Conservation (phyloP, 208 protist genomes). For the Trypanosoma platydactyli region DNA sequence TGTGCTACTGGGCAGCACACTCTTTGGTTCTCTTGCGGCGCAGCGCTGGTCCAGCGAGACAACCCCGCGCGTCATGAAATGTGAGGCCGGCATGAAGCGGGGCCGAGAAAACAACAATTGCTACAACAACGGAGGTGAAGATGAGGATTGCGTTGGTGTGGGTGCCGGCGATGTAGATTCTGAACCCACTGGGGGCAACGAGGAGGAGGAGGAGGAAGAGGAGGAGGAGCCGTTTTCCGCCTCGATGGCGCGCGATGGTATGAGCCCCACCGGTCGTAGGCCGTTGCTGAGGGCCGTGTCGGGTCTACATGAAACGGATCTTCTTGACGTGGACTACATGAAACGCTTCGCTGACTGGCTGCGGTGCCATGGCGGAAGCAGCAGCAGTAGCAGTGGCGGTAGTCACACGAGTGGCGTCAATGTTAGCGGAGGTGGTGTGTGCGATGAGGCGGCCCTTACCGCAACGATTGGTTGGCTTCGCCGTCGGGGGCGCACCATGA, state of each 20-base stretch:
- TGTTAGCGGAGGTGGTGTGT: neutral
- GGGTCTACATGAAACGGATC: conserved; percentile 50
- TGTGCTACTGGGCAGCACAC: conserved; percentile 47
- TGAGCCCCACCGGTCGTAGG: neutral
- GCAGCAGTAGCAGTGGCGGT: neutral
- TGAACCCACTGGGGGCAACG: neutral
- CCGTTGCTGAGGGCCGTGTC: neutral
- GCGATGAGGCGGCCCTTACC: conserved; percentile 31
- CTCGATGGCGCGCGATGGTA: neutral
- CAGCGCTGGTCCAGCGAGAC: conserved; percentile 20
- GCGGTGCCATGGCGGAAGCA: conserved; percentile 19
- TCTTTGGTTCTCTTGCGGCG: conserved; percentile 36
- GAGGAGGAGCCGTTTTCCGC: neutral
- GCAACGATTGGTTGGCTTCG: conserved; percentile 30
- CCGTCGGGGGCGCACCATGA: conserved; percentile 34
- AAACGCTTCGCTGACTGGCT: conserved; percentile 55
- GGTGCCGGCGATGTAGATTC: neutral
- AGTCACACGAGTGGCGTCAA: neutral
- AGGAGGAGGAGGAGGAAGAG: conserved; percentile 1
- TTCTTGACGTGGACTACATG: conserved; percentile 57
- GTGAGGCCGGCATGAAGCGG: neutral
- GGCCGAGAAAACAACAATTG: conserved; percentile 5
- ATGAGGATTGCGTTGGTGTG: neutral
- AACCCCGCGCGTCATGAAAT: neutral
- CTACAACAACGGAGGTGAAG: neutral